A percentile compares a stretch with the other conserved stretches of the same genome.
Conservation (phyloP, 495 filamentous ascomycete species). For the Talaromyces thailandensis region DNA sequence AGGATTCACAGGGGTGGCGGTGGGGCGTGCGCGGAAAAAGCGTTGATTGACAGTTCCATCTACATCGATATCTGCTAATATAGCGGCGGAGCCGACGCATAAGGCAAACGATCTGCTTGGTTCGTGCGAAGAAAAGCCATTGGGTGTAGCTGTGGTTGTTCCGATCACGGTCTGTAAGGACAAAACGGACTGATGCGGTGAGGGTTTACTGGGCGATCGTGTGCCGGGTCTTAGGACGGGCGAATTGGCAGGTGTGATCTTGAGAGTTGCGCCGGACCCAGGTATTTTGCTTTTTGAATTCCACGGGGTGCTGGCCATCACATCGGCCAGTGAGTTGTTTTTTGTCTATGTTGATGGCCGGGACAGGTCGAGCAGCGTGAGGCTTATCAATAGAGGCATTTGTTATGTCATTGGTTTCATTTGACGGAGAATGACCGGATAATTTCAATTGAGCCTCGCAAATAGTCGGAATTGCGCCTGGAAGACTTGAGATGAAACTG, state of each 20-base stretch:
- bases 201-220: constrained; percentile 52
- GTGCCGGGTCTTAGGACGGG: constrained; percentile 54
- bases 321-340: constrained; percentile 11
- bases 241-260: constrained; percentile 73
- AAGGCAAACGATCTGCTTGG: constrained; percentile 69
- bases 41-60: constrained; percentile 65
- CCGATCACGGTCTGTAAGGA: constrained; percentile 79
- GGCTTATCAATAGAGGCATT: background rate
- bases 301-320: constrained; percentile 30
- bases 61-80: constrained; percentile 74
- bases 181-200: constrained; percentile 42
- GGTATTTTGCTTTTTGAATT: constrained; percentile 29
- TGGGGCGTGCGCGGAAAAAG: constrained; percentile 83
- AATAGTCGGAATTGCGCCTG: background rate
- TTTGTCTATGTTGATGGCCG: constrained; percentile 5
- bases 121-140: constrained; percentile 75
- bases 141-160: constrained; percentile 74
- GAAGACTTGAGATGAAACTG: background rate
- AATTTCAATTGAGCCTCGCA: background rate
- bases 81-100: constrained; percentile 87
- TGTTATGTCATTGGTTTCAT: background rate
- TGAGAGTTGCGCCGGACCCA: constrained; percentile 39
- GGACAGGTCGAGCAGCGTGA: constrained; percentile 4
- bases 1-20: constrained; percentile 56
- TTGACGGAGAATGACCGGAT: background rate